Percentiles rank a stretch among this genome's conserved stretches.
Evolutionary conservation across 208 protist genomes (phyloP).

Genomic region (Herpetomonas samuelpessoai): DNA sequence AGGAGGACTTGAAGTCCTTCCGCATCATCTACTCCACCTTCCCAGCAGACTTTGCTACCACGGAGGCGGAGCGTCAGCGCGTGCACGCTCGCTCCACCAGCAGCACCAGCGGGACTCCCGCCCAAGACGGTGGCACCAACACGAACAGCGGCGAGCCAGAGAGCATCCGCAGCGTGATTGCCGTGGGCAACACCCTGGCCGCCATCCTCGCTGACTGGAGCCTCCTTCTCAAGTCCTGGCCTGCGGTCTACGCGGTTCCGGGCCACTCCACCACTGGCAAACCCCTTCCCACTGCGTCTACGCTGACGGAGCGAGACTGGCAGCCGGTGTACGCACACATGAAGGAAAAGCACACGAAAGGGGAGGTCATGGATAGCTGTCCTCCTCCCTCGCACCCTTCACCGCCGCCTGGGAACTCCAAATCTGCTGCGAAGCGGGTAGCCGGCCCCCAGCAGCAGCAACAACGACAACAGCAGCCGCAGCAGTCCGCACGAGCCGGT

Average conservation of each 20-base stretch:
- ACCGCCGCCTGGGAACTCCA: neutral
- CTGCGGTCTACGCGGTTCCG: neutral
- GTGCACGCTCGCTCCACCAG: neutral
- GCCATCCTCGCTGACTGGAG: constrained; percentile 29
- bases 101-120: no score
- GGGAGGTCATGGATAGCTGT: neutral
- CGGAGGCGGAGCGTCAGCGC: neutral
- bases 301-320: constrained; percentile 7
- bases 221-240: constrained; percentile 5
- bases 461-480: neutral
- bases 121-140: neutral
- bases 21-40: constrained; percentile 44
- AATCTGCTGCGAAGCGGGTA: neutral
- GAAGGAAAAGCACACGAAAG: neutral
- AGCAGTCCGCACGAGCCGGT: neutral
- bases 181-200: constrained; percentile 14
- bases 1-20: constrained; percentile 20
- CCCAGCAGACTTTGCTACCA: constrained; percentile 29
- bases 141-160: constrained; percentile 1
- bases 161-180: constrained; percentile 26
- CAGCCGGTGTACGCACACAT: constrained; percentile 4
- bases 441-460: neutral
- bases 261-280: neutral
- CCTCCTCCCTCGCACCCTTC: neutral
- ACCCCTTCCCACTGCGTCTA: neutral